Evolutionary conservation across 805 yeast genomes (phyloP), one percentile per base, ranked within the genome.

Genomic region (Candida khao-thaluensis): DNA sequence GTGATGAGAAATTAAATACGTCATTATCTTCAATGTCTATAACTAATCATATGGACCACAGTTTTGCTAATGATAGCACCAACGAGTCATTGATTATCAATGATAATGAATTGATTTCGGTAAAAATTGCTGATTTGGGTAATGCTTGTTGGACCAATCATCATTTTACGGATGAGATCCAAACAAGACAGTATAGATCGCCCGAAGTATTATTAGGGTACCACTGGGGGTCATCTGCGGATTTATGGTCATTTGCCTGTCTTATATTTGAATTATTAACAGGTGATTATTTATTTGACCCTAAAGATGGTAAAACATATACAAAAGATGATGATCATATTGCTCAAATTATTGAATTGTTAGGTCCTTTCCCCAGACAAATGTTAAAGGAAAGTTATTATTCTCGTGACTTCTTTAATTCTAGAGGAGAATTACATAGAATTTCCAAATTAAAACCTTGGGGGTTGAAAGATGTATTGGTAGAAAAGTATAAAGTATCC

Each of bases 211-310:
- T 81, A 4, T 54, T 81, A 27, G 93, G 95, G 0, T 76, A 85
- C 7, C 71, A 77, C 22, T 93, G 99, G 99, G 99, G 99, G 1
- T 89, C 95, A 37, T 81, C 91, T 39, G 82, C 95, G 1, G 99
- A 93, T 62, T 75, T 91, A 34, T 93, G 99, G 99, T 85, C 96
- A n/a, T 71, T 85, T 52, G 97, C 95, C 0, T 90, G 98, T 64
- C 64, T 93, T 53, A 71, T 85, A 1, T 93, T 93, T 63, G 99
- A 93, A 65, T 71, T 93, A 17, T 62, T 91, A 30, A 91, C 99
- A 0, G 98, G 98, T 3, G 98, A 91, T 61, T 90, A 90, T 54
- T 62, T 93, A 35, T 93, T 91, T 60, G 97, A 91, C 59, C 99
- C 99, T 4, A 77, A 80, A 37, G 78, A 78, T 45, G 89, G 90